Base-by-base conservation (phyloP, 208 protist species). In the Phytomonas francai region DNA sequence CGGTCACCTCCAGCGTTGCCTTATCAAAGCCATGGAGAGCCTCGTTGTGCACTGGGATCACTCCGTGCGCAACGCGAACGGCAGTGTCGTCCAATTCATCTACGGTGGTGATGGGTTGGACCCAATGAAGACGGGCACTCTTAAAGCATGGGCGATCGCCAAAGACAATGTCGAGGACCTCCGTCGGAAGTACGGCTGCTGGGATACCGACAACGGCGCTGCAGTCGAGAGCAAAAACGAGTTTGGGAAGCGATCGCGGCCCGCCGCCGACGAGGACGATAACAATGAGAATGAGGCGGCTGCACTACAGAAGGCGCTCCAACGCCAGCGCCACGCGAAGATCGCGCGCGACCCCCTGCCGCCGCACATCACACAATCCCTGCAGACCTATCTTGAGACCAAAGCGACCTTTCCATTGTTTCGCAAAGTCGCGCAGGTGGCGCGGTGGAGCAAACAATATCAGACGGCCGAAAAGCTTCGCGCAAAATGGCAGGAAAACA, bases 31-130 rank as follows among this genome's bases (percentile, higher is more conserved):
- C 42, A 83, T 99, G 30, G 97, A 99, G 81, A 88, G 85, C 56
- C 71, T 97, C 36, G 77, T 88, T 16, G 90, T 98, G 63, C 81
- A 97, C 60, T 99, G 98, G 84, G 97, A 99, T 75, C 84, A 93
- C 73, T 97, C 89, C 59, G 97, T 99, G 34, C 89, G 97, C 61
- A 92, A 99, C 74, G 77, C 75, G 31, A 97, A 98, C 73, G 94
- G 93, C 22, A 92, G 86, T 42, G 81, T 99, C 3, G 72, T 99
- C 19, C 98, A 98, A 80, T 99, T 99, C 78, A 61, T 90, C 29
- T 99, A 99, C 78, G 98, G 99, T 63, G 98, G 99, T 59, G 98
- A 99, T 77, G 88, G 93, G n/a, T 77, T 99, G 16, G 97, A 99
- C 79, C 88, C 97, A 61, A 88, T 84, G 62, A 97, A 97, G 67